Percentiles rank a stretch among this genome's conserved stretches.
Evolutionary conservation across 768 basidiomycete genomes (phyloP).

Genomic region (Rhizopogon sp.): DNA sequence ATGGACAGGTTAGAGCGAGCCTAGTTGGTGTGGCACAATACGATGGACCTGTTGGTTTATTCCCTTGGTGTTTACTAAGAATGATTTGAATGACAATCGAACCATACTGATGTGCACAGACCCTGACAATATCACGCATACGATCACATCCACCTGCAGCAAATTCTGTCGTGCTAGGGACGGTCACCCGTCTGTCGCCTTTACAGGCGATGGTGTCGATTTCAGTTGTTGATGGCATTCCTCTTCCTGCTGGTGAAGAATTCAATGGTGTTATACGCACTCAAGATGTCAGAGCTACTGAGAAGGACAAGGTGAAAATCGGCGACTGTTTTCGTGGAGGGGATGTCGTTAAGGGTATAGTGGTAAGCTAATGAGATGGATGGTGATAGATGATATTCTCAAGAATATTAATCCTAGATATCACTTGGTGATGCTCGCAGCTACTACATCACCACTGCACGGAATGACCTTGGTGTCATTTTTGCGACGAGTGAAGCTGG

Average conservation of each 20-base stretch:
- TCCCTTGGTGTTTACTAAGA: constrained; percentile 15
- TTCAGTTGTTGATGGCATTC: constrained; percentile 81
- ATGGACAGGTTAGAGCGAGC: constrained; percentile 63
- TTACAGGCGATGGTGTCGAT: constrained; percentile 81
- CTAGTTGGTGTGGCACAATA: constrained; percentile 59
- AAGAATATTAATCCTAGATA: constrained; percentile 45
- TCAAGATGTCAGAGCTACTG: constrained; percentile 87
- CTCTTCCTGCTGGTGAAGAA: constrained; percentile 79
- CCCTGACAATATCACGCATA: constrained; percentile 55
- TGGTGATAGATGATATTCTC: constrained; percentile 2
- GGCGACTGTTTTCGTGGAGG: constrained; percentile 90
- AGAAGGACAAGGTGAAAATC: constrained; percentile 86
- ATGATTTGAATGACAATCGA: constrained; percentile 12
- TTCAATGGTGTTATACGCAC: constrained; percentile 84
- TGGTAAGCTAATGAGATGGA: constrained; percentile 46
- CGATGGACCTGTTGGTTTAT: constrained; percentile 62
- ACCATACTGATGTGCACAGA: constrained; percentile 32
- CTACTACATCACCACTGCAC: constrained; percentile 88
- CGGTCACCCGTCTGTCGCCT: constrained; percentile 78
- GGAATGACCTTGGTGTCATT: constrained; percentile 88
- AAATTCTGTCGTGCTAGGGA: constrained; percentile 76
- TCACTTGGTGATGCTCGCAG: constrained; percentile 89
- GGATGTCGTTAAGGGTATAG: constrained; percentile 82
- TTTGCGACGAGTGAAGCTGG: constrained; percentile 88
- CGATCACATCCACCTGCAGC: constrained; percentile 72